Evolutionary conservation across 2,329 filamentous ascomycete genomes (phyloP), one percentile per base, ranked within the genome.

Genomic region (Ascochyta rabiei): DNA sequence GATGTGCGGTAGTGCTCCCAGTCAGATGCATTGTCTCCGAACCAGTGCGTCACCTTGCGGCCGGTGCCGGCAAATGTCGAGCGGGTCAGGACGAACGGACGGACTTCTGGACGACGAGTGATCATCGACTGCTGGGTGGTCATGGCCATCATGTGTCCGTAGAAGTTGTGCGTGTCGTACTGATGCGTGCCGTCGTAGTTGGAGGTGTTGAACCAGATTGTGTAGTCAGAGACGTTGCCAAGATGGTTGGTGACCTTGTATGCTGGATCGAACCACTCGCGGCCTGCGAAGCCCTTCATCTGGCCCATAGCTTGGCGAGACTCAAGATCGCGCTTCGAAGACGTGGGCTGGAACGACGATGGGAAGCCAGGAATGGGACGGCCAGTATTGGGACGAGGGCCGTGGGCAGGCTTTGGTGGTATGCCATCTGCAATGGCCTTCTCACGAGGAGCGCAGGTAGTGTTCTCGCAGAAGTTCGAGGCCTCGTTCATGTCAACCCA

Each of bases 101-200:
- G 84, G 5, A 85, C 75, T 0, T 73, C 71, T 0, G 89, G 88
- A 0, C 88, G 83, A 8, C 89, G 84, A 12, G 78, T 74, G 6
- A 85, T 72, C 88, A 93, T 89, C 1, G 89, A 86, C 12, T 81
- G 73, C 47, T 84, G 82, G 0, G 87, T 89, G 4, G 84, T 77
- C 16, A 80, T 75, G 1, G 86, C 88, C 89, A 92, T 93, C 86
- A 90, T 81, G 65, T 84, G 83, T 1, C 90, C 90, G 70, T 90
- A 91, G 1, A 92, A 74, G 63, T 92, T 92, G 71, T 93, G 90
- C 0, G 86, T 89, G 62, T 93, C 90, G 67, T 90, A 91, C 72
- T 89, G 85, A 18, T 80, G 79, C 33, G 86, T 76, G 1, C 88
- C 88, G 53, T 89, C 86, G 37, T 85, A 80, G 70, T 91, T 88